Base-by-base conservation (phyloP, 805 yeast species). In the Ogataea zsoltii region DNA sequence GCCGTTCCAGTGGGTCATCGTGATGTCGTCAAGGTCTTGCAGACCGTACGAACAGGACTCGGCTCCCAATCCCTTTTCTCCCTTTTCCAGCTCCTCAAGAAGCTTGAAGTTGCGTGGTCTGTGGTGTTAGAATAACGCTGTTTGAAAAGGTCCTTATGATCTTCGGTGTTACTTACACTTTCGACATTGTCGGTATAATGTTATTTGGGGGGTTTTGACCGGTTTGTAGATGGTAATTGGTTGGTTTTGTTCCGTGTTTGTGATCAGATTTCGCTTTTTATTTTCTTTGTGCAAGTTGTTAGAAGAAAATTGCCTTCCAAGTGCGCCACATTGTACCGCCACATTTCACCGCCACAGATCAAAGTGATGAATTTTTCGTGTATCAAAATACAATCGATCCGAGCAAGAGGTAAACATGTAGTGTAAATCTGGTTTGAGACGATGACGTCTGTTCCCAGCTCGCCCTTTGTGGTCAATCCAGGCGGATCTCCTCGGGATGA, bases 1-100 rank as follows among this genome's bases (percentile, higher is more conserved):
- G 11, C 97, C 99, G 68, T 91, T 94, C 99, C 99, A 94, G 58
- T 85, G 69, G 10, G 96, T 86, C 96, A 94, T 88, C 41, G 90
- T 73, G 55, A 91, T 88, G 64, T 94, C 99, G 58, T 88, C 96
- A 51, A 85, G 82, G 58, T 88, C 92, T 18, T 88, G 82, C 38
- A 94, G 76, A 0, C 99, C 99, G 60, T 94, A 89, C 17, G 98
- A 92, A 65, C 96, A 91, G 13, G 96, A 87, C 66, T 94, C 98
- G 19, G 97, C 94, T 16, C 98, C 97, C 38, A 88, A 74, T 16
- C 99, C 99, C 66, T 94, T 94, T 64, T 94, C 99, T 39, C 99
- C 99, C 60, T 92, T 92, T 67, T 95, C 99, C 54, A 94, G 76
- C 70, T 94, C 99, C 69, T 94, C 99, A 51, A 94, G 76, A 28